Evolutionary conservation across 441 rosid genomes (phyloP).

Genomic region (Rhodomyrtus psidioides): DNA sequence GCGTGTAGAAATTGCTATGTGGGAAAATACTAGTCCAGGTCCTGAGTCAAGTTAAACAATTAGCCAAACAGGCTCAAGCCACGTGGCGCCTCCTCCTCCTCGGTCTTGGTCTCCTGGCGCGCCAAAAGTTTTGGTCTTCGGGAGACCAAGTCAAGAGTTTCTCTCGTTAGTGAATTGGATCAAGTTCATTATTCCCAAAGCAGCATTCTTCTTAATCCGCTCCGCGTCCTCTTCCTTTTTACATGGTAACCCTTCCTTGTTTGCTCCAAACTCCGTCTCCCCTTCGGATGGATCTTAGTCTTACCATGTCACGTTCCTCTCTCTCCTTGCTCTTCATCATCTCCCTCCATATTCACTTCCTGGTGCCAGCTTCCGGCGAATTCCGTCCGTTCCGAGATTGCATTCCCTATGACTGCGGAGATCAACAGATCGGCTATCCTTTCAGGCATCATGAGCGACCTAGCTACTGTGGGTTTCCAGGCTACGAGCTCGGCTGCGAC

Average conservation of each 20-base stretch:
- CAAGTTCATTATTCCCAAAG: no score
- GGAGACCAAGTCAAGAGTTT: neutral
- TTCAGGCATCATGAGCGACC: accelerated
- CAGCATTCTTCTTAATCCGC: neutral
- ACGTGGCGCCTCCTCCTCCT: neutral
- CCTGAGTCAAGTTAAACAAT: no score
- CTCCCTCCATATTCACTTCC: neutral
- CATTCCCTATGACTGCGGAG: accelerated
- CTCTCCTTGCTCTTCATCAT: neutral
- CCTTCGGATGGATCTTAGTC: neutral
- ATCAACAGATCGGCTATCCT: neutral
- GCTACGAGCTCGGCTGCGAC: neutral
- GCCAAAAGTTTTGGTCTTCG: neutral
- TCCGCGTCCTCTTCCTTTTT: neutral
- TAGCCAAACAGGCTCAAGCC: neutral
- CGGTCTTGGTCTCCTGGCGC: neutral
- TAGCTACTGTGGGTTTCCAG: neutral
- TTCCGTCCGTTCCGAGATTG: accelerated
- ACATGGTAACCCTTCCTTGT: neutral
- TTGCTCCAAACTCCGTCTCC: neutral
- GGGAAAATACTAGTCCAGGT: no score
- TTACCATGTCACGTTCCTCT: neutral
- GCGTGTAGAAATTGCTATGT: neutral
- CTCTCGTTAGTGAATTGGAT: neutral
- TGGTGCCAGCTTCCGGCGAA: accelerated